These are phyloP conservation scores for Leccinum disarticulatum DNA, from an alignment of 768 basidiomycete species.

Conservation along the genomic window DNA sequence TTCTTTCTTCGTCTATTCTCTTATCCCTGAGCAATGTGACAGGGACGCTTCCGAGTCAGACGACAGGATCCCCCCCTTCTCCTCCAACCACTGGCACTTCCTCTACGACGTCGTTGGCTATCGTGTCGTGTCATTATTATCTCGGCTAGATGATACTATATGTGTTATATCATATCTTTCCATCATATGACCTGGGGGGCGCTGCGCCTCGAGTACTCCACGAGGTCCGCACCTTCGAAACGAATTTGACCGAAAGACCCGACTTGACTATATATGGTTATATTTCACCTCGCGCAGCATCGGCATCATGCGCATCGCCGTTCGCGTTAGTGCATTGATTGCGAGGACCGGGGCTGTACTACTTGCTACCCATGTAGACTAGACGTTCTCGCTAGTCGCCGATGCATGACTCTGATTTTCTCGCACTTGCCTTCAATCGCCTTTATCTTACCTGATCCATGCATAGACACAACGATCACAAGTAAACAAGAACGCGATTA, in stretches of 20 bases:
- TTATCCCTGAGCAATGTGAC: conserved; percentile 4
- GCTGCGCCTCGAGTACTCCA: conserved; percentile 29
- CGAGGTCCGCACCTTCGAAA: conserved; percentile 19
- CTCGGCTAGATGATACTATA: conserved; percentile 28
- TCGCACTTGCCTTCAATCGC: neutral
- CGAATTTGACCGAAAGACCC: neutral
- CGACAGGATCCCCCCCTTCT: neutral
- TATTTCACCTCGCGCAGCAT: conserved; percentile 13
- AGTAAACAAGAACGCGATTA: neutral
- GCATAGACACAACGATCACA: neutral
- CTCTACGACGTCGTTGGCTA: neutral
- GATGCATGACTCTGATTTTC: neutral
- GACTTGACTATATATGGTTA: conserved; percentile 23
- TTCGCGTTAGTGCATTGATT: neutral
- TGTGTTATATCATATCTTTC: neutral
- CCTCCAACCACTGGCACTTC: neutral
- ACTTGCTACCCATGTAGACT: neutral
- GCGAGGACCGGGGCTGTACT: neutral
- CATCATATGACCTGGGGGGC: neutral
- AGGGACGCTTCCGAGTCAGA: neutral
- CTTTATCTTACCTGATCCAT: neutral
- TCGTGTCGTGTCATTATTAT: conserved; percentile 13
- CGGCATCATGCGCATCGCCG: neutral
- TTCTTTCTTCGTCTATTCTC: neutral
- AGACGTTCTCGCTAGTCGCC: neutral